Evolutionary conservation across 1,284 basidiomycete genomes (phyloP), one percentile per base, ranked within the genome.

Genomic region (Apiotrichum akiyoshidainum): DNA sequence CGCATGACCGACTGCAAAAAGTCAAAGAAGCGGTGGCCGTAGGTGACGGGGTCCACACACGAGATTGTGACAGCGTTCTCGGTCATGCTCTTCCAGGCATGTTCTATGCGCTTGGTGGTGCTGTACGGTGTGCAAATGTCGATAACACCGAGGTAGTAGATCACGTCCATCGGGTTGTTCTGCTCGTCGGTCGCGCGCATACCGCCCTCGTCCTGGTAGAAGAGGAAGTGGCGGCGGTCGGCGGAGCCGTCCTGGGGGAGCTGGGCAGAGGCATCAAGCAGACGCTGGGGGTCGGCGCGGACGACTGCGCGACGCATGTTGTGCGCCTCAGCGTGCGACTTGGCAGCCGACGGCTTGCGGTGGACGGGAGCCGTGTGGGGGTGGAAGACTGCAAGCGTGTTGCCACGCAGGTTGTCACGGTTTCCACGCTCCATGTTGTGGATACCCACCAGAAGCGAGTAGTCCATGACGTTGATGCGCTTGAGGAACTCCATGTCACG

Each of bases 131-230:
- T 98, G 63, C 93, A 80, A 67, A 95, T 95, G 77, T 97, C 93
- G 69, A 97, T 97, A 50, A 96, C 84, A 31, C 92, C 92, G 19
- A 95, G 81, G 77, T 99, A 99, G 78, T 98, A 99, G 61, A 99
- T 90, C 52, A 84, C 85, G 65, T 88, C 86, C 75, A 88, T 79
- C 5, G 83, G 79, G 35, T 83, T 80, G 73, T 98, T 95, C 22
- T 75, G 76, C 68, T 95, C 92, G 74, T 95, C 87, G 16, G 94
- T 96, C 31, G 92, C 91, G 33, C 88, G 85, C 59, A 96, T 77
- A 1, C 96, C 95, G 26, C 94, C 94, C 71, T 99, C 96, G 72
- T 99, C 93, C 71, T 95, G 91, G 73, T 97, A 98, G 78, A 98
- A 99, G 40, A 96, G 76, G 74, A 95, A 93, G 64, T 92, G 85